Base-by-base conservation (phyloP, 129 eudicot genomes). In the Mikania micrantha region DNA sequence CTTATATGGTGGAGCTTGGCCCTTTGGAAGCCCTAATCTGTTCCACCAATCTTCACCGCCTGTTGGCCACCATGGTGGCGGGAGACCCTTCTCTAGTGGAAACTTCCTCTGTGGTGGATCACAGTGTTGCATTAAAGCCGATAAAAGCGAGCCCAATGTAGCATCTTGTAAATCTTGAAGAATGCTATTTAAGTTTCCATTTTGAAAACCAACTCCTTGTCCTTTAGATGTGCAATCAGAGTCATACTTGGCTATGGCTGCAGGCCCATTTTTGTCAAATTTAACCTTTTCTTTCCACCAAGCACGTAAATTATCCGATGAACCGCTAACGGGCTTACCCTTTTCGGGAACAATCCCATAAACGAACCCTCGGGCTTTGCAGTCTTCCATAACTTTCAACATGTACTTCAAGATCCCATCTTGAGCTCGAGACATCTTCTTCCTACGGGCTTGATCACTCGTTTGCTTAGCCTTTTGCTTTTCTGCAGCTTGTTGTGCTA, bases 271-370 rank as follows among this genome's bases (percentile, higher is more conserved):
- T 69, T 87, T 89, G 78, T 93, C 99, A 28, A 94, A 87, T 76
- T 85, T 94, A 9, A 94, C 99, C 58, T 94, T 94, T 48, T 94
- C 99, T 69, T 94, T 94, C 99, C 99, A 94, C 99, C 99, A 94
- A 38, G 92, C 99, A 21, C 99, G 71, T 31, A 89, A 69, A 66
- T 94, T 94, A 67, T 94, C 99, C 4, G 99, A 94, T 4, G 99
- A 74, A 0, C 99, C 99, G 28, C 99, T 87, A 0, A 89, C 97
- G 0, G 99, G 90, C 73, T 94, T 94, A 24, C 97, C 99, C 80
- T 85, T 94, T 74, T 94, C 99, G 3, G 99, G 99, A 60, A 94
- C 81, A 9, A 94, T 94, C 42, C 96, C 97, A 66, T 90, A 90
- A 42, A 90, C 97, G 8, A 90, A 90, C n/a, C 95, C 97, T 17